Evolutionary conservation across 2,329 filamentous ascomycete species (phyloP).

Genomic region (Lecanicillium sp.): DNA sequence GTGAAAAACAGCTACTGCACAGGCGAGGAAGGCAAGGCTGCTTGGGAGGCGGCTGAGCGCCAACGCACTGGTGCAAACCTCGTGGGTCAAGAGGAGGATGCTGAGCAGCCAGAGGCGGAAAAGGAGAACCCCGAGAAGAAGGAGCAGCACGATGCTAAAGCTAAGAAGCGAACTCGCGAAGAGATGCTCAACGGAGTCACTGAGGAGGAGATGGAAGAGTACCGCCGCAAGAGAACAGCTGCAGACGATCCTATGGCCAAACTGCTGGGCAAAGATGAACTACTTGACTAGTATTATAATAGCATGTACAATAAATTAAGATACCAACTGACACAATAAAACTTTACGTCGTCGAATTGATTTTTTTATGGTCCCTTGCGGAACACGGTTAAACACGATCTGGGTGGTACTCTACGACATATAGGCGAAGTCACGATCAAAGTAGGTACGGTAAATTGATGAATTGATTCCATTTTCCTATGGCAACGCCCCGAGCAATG

Average conservation of each 20-base stretch:
- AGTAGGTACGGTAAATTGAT: slow-evolving; percentile 8
- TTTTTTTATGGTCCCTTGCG: too few species aligned
- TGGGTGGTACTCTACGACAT: too few species aligned
- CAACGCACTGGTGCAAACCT: slow-evolving; percentile 42
- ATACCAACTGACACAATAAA: too few species aligned
- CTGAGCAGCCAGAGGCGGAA: slow-evolving; percentile 10
- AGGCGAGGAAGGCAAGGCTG: slow-evolving; percentile 75
- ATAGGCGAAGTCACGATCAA: too few species aligned
- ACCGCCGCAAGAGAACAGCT: slow-evolving; percentile 65
- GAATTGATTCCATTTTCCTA: slow-evolving; percentile 28
- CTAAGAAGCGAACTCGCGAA: slow-evolving; percentile 66
- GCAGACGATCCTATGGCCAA: slow-evolving; percentile 84
- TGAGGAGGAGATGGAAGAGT: slow-evolving; percentile 81
- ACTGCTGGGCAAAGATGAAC: slow-evolving; percentile 65
- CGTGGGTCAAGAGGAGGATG: slow-evolving; percentile 11
- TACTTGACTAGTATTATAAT: slow-evolving; percentile 33
- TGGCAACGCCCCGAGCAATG: slow-evolving; percentile 46
- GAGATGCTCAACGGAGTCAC: slow-evolving; percentile 73
- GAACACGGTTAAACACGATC: too few species aligned
- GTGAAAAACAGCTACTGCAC: slow-evolving; percentile 98
- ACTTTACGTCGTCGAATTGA: too few species aligned
- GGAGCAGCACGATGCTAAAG: slow-evolving; percentile 21
- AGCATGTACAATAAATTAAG: slow-evolving; percentile 15
- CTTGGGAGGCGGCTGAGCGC: slow-evolving; percentile 68
- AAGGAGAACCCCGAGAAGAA: slow-evolving; percentile 20